Percentiles rank a stretch among this genome's conserved stretches.
Conservation (phyloP, 2,329 filamentous ascomycete species). For the Davidsoniella eucalypti region DNA sequence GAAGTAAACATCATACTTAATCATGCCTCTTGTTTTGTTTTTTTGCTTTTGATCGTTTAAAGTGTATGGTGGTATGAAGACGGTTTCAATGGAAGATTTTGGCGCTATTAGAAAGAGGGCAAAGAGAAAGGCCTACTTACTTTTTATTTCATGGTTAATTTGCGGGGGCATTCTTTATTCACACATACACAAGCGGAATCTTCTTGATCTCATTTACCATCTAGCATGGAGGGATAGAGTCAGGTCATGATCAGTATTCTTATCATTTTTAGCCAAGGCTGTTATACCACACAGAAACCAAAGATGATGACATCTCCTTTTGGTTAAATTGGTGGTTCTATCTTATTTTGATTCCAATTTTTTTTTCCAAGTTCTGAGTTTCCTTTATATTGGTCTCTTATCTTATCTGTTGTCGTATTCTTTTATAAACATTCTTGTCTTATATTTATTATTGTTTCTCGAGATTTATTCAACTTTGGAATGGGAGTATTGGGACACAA, state of each 20-base stretch:
- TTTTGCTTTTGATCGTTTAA: background rate
- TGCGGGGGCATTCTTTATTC: background rate
- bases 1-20: constrained; percentile 27
- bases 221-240: no score
- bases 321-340: background rate
- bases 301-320: no score
- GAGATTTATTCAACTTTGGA: no score
- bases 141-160: background rate
- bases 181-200: no score
- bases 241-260: no score
- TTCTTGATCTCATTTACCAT: no score
- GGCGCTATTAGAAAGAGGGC: background rate
- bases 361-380: constrained; percentile 2
- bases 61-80: background rate
- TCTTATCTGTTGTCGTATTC: background rate
- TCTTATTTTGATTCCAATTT: background rate
- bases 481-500: constrained; percentile 5
- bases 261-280: no score
- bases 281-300: no score
- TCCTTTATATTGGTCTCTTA: background rate
- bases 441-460: constrained; percentile 1
- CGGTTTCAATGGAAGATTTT: background rate
- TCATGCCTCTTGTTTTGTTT: background rate
- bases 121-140: background rate
- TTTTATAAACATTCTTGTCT: background rate